These are phyloP conservation scores for Dioszegia aurantiaca DNA, from an alignment of 768 basidiomycete species.

Conservation along the genomic window DNA sequence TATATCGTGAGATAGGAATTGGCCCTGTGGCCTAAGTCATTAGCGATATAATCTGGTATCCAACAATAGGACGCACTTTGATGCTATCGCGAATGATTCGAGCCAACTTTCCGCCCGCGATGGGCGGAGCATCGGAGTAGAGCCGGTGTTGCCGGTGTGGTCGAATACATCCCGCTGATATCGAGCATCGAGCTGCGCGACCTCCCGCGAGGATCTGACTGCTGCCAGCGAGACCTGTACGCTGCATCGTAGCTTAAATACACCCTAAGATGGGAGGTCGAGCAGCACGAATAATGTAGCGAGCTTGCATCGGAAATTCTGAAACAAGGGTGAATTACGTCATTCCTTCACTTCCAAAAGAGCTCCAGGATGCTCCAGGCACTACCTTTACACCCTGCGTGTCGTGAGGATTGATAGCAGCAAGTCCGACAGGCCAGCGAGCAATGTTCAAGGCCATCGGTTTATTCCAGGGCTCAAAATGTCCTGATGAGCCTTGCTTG, in stretches of 20 bases:
- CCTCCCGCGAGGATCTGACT: not conserved
- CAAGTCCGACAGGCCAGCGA: not conserved
- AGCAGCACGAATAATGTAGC: not conserved
- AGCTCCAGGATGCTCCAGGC: too few relatives aligned
- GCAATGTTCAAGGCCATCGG: slow-evolving; percentile 41
- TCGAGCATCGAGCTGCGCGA: not conserved
- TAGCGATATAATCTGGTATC: not conserved
- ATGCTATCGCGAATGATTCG: slow-evolving; percentile 68
- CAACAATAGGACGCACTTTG: slow-evolving; percentile 57
- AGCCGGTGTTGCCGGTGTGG: slow-evolving; percentile 4
- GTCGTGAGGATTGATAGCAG: too few relatives aligned
- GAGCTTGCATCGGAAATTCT: not conserved
- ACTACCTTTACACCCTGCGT: too few relatives aligned
- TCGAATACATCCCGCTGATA: slow-evolving; percentile 1
- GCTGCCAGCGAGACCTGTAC: not conserved
- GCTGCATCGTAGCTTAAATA: not conserved
- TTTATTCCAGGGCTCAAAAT: slow-evolving; percentile 24
- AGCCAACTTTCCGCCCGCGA: slow-evolving; percentile 55
- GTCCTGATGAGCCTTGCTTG: slow-evolving; percentile 35
- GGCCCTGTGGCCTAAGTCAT: slow-evolving; percentile 76
- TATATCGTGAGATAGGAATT: slow-evolving; percentile 80
- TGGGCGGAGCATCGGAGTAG: slow-evolving; percentile 6
- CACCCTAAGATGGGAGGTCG: not conserved
- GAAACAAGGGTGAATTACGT: too few relatives aligned
- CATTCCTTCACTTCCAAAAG: too few relatives aligned